Base-by-base conservation (phyloP, 331 rosid genomes). In the Cydonia oblonga region DNA sequence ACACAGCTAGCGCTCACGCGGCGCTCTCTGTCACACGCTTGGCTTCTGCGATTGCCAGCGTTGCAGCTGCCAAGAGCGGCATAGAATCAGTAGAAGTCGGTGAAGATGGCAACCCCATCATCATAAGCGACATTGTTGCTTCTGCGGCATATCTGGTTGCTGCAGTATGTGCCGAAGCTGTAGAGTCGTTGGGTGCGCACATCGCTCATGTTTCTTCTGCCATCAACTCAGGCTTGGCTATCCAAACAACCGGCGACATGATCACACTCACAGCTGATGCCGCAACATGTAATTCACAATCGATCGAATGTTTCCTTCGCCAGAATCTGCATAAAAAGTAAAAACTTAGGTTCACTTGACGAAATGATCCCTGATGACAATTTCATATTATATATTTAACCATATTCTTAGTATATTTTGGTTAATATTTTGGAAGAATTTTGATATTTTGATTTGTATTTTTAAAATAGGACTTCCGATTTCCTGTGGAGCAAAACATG, bases 41-140 rank as follows among this genome's bases (percentile, higher is more conserved):
- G 71, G 80, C 80, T 63, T 76, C 80, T 38, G 80, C 80, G 38
- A 70, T 76, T 6, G 76, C 80, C 38, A 72, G 76, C 38, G 33
- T 69, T 52, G 71, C 16, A 40, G 46, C 71, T 25, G 49, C 66
- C 14, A 76, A 76, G 25, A 28, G 65, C 58, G 35, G 66, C 38
- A 52, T 13, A 52, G 71, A 70, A 52, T 25, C 64, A 35, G 33
- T 57, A 18, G 38, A 62, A 62, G 57, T 60, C n/a, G 52, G 6
- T 8, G 35, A 14, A 16, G 57, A 59, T 12, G 64, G 64, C 30
- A 59, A 25, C 40, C 66, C 23, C 40, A 62, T 29, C 40, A 62
- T 62, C 19, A 62, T 18, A 22, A 68, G 66, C 33, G 54, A 63
- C 33, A 52, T 70, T 20, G 42, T 76, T 30, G 66, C 76, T 63